These are phyloP conservation scores for Alternaria sp. DNA, from an alignment of 2,329 filamentous ascomycete genomes.

Conservation along the genomic window DNA sequence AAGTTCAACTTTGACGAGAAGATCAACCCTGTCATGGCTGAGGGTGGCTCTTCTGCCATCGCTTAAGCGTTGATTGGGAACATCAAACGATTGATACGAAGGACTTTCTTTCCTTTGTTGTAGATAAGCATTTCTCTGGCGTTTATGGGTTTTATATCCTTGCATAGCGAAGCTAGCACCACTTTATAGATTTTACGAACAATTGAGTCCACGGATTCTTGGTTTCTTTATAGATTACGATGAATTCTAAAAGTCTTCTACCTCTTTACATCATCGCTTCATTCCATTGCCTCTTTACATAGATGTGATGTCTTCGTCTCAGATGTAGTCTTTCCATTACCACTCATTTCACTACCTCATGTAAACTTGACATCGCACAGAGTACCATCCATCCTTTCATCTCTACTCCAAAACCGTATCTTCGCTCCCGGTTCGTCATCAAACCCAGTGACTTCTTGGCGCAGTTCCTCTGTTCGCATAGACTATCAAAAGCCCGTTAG, in stretches of 20 bases:
- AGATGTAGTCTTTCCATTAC: not conserved
- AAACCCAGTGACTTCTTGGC: not conserved
- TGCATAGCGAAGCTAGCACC: conserved; percentile 16
- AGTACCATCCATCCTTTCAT: not conserved
- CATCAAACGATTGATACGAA: not conserved
- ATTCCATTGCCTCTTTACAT: conserved; percentile 50
- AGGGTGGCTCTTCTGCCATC: conserved; percentile 63
- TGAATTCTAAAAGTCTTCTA: conserved; percentile 58
- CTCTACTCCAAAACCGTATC: not conserved
- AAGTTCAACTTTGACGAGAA: conserved; percentile 76
- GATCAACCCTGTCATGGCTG: conserved; percentile 72
- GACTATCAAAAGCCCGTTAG: not conserved
- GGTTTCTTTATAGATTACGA: conserved; percentile 6
- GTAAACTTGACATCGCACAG: not conserved
- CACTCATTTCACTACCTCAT: no score
- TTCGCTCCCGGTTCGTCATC: not conserved
- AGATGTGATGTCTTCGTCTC: not conserved
- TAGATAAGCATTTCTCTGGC: conserved; percentile 14
- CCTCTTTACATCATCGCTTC: conserved; percentile 62
- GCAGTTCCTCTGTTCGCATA: not conserved
- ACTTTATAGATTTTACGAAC: conserved; percentile 15
- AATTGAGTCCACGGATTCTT: conserved; percentile 6
- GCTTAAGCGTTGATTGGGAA: conserved; percentile 52
- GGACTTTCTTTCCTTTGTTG: conserved; percentile 1
- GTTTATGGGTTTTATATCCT: conserved; percentile 15